Evolutionary conservation across 2,329 filamentous ascomycete species (phyloP).

Genomic region (Endocalyx cinctus): DNA sequence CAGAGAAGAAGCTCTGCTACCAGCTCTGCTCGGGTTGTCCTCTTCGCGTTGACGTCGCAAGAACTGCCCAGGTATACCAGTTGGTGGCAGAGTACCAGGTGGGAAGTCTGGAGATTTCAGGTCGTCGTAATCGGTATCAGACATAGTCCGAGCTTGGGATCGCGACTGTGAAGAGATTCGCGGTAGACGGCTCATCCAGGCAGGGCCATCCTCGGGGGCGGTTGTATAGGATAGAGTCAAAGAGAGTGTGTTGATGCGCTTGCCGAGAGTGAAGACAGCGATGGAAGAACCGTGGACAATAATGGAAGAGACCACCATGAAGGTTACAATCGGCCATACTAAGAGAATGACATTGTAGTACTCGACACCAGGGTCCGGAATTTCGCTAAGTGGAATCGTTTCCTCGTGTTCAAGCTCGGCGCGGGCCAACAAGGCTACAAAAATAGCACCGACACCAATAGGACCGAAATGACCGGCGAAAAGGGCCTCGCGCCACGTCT

Average conservation of each 20-base stretch:
- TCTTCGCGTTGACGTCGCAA: slow-evolving; percentile 81
- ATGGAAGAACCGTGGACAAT: slow-evolving; percentile 96
- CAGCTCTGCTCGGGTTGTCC: slow-evolving; percentile 47
- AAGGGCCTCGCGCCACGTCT: slow-evolving; percentile 94
- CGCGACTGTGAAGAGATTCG: slow-evolving; percentile 62
- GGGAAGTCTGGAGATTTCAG: slow-evolving; percentile 57
- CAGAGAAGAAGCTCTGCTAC: slow-evolving; percentile 56
- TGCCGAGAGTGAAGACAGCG: slow-evolving; percentile 94
- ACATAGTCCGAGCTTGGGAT: slow-evolving; percentile 81
- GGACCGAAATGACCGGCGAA: slow-evolving; percentile 98
- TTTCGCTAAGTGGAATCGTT: slow-evolving; percentile 65
- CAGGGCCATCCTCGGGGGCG: slow-evolving; percentile 79
- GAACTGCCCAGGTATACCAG: slow-evolving; percentile 70
- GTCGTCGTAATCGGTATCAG: slow-evolving; percentile 67
- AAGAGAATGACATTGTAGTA: slow-evolving; percentile 71
- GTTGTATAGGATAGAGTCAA: slow-evolving; percentile 95
- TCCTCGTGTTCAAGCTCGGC: slow-evolving; percentile 79
- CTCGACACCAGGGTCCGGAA: slow-evolving; percentile 51
- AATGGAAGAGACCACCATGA: slow-evolving; percentile 91
- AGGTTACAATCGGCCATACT: slow-evolving; percentile 94
- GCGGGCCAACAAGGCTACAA: slow-evolving; percentile 85
- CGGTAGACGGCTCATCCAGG: slow-evolving; percentile 93
- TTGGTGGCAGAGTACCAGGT: slow-evolving; percentile 66
- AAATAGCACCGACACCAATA: slow-evolving; percentile 94
- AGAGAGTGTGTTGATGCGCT: slow-evolving; percentile 94